Evolutionary conservation across 2,329 filamentous ascomycete genomes (phyloP), one percentile per base, ranked within the genome.

Genomic region (Cercospora sp.): DNA sequence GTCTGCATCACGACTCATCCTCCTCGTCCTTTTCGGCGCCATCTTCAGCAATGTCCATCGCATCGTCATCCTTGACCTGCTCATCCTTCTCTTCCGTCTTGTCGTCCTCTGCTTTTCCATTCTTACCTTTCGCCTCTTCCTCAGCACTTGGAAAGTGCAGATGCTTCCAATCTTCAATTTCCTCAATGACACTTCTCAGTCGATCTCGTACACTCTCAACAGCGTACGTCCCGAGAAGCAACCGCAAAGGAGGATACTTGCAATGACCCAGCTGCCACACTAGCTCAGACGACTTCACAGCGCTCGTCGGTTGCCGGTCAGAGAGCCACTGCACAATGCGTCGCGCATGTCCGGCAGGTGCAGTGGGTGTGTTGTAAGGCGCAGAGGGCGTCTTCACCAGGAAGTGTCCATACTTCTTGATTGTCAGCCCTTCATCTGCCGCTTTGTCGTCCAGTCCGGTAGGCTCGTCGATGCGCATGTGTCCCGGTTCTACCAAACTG

Each of bases 261-360:
- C 94, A 98, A 82, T 98, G 95, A 0, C 90, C 95, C 53, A 98
- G 82, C 82, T 97, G 83, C 95, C 95, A 98, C 6, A 97, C 90
- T 66, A 98, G 82, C 82, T 98, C 93, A 2, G 93, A 93, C 68
- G 93, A 94, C 80, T 96, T 97, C 64, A 97, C 90, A 0, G 93
- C 93, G 78, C 92, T 96, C 12, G 93, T 95, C 4, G 94, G 94
- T 79, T 98, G 94, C 69, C 92, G 88, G 76, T 97, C 93, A 16
- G 92, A 92, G 20, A 98, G 84, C 95, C 95, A 98, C 79, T 96
- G 93, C 12, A 98, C 88, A 86, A 98, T 95, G 30, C 94, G 85
- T 75, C 91, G 90, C 1, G 94, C 93, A 80, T 99, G 95, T 3
- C 94, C 86, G 1, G 95, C 92, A 0, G 95, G 95, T 10, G 91